These are phyloP conservation scores for Ammopiptanthus mongolicus DNA, from an alignment of 306 rosid species.

Conservation along the genomic window DNA sequence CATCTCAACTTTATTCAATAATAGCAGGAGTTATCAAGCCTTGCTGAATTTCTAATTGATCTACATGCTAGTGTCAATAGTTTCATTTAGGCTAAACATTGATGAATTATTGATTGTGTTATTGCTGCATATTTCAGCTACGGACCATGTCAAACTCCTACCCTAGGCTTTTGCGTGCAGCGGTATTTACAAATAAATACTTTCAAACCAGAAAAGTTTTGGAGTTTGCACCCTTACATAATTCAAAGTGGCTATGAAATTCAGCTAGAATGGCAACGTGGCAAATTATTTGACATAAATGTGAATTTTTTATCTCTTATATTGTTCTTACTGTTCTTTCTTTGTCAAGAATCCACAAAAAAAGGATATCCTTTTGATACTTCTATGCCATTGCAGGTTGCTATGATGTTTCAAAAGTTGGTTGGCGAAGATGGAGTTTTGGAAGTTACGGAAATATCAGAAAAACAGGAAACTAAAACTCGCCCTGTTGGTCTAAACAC, in stretches of 20 bases:
- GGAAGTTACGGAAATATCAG: slow-evolving; percentile 71
- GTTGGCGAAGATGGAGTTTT: slow-evolving; percentile 64
- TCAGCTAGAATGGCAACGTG: slow-evolving; percentile 91
- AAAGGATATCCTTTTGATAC: slow-evolving; percentile 12
- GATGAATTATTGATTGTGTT: slow-evolving; percentile 24
- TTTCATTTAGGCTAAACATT: slow-evolving; percentile 16
- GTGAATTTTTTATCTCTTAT: slow-evolving; percentile 42
- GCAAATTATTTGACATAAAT: slow-evolving; percentile 74
- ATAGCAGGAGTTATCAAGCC: not conserved
- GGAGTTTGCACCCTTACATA: slow-evolving; percentile 79
- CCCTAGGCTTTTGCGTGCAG: slow-evolving; percentile 95
- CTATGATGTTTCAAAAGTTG: slow-evolving; percentile 78
- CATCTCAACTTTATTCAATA: slow-evolving; percentile 1
- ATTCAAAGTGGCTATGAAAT: slow-evolving; percentile 77
- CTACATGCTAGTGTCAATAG: slow-evolving; percentile 2
- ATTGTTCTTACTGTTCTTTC: not conserved
- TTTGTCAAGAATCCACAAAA: not conserved
- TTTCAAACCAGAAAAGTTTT: slow-evolving; percentile 89
- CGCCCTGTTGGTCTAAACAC: slow-evolving; percentile 97
- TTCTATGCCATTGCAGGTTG: slow-evolving; percentile 49
- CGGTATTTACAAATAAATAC: slow-evolving; percentile 86
- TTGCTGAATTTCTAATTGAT: slow-evolving; percentile 3
- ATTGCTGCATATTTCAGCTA: slow-evolving; percentile 63
- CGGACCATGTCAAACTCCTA: slow-evolving; percentile 99
- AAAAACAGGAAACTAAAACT: slow-evolving; percentile 83